phyloP scores from a whole-genome alignment of 2,329 filamentous ascomycete species.

The Chaetomium strumarium region DNA sequence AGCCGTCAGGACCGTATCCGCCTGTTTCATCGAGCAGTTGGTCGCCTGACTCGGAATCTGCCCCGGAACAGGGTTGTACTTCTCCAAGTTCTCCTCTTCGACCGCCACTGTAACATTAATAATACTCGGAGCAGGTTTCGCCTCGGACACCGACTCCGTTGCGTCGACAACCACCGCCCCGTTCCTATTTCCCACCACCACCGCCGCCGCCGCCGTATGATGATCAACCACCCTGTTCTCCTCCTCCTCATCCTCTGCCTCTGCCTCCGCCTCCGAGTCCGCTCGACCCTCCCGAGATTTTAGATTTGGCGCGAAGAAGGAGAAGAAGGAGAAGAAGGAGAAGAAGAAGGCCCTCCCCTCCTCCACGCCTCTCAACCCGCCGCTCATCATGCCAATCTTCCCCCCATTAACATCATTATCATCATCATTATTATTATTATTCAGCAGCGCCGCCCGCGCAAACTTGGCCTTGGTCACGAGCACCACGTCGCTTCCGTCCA shows the following conservation, averaged over 20 bases:
- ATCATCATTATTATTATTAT: too few species aligned
- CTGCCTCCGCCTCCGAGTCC: too few species aligned
- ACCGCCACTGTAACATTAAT: neutral
- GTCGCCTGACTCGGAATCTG: neutral
- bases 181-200: too few species aligned
- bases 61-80: neutral
- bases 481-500: slow-evolving; percentile 11
- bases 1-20: slow-evolving; percentile 3
- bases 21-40: slow-evolving; percentile 3
- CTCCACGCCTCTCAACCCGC: slow-evolving; percentile 1
- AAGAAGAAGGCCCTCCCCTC: slow-evolving; percentile 9
- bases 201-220: too few species aligned
- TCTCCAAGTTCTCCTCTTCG: neutral
- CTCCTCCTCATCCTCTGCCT: too few species aligned
- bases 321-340: too few species aligned
- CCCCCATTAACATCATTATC: too few species aligned
- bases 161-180: too few species aligned
- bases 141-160: too few species aligned
- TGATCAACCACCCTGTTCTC: too few species aligned
- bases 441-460: slow-evolving; percentile 11
- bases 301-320: too few species aligned
- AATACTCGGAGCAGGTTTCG: neutral
- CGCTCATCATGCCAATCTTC: slow-evolving; percentile 11
- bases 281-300: too few species aligned
- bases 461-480: slow-evolving; percentile 19